Percentiles rank a stretch among this genome's conserved stretches.
Evolutionary conservation across 192 early-diverging fungal genomes (phyloP).

Genomic region (Dissophora ornata): DNA sequence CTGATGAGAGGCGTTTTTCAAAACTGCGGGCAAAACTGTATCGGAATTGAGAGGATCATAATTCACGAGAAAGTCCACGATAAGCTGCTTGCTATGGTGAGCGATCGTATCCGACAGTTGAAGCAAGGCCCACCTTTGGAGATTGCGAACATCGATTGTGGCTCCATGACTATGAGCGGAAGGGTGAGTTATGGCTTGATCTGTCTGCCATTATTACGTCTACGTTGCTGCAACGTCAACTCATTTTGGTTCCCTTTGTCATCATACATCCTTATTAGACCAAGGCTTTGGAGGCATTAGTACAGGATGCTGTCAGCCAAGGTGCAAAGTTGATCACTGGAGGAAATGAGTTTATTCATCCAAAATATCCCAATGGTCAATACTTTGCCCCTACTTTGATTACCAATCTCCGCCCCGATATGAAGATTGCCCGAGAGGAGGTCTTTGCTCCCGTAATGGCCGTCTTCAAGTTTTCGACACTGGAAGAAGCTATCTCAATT

Average conservation of each 20-base stretch:
- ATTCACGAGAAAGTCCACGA: constrained; percentile 78
- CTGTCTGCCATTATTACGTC: background rate
- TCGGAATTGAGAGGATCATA: constrained; percentile 88
- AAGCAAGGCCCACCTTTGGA: constrained; percentile 80
- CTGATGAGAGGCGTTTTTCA: constrained; percentile 88
- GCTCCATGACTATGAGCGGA: constrained; percentile 84
- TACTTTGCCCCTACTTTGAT: constrained; percentile 87
- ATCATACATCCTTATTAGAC: no score
- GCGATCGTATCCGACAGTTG: constrained; percentile 65
- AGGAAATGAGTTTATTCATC: constrained; percentile 76
- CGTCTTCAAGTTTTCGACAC: constrained; percentile 75
- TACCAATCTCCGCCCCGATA: constrained; percentile 78
- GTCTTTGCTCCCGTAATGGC: constrained; percentile 87
- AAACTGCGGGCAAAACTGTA: constrained; percentile 91
- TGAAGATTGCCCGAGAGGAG: constrained; percentile 82
- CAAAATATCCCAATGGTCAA: constrained; percentile 77
- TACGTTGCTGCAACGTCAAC: no score
- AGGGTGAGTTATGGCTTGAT: constrained; percentile 56
- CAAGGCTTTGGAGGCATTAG: constrained; percentile 68
- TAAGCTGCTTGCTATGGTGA: constrained; percentile 72
- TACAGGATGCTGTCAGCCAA: constrained; percentile 80
- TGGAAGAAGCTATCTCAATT: constrained; percentile 73
- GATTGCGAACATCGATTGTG: constrained; percentile 76
- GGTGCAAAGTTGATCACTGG: constrained; percentile 80
- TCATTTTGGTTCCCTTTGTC: no score